Evolutionary conservation across 2,329 filamentous ascomycete species (phyloP), one percentile per base, ranked within the genome.

Genomic region (Alternaria solani): DNA sequence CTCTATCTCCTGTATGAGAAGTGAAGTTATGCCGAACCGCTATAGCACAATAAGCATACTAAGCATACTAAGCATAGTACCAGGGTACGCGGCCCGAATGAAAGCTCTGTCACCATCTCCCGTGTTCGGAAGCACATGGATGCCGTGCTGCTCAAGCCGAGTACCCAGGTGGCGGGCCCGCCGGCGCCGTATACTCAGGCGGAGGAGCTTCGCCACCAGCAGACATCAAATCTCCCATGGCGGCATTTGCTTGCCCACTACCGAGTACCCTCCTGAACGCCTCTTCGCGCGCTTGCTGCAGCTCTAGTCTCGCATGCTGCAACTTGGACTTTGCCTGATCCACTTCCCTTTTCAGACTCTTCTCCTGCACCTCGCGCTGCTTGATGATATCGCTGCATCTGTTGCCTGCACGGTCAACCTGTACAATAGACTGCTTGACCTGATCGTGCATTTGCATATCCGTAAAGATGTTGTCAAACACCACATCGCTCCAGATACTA

Each of bases 391-490:
- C 64, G 2, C 81, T 74, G 59, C 69, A 68, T 20, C 55, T 63
- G 14, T 65, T 54, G 3, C 63, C 57, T 23, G 68, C 75, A 2
- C 51, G 51, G 14, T 71, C 59, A 7, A 76, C 59, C 54, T 82
- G 77, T 26, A 54, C 55, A 41, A 78, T 74, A 3, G 80, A 82
- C 16, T 77, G 69, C 66, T 84, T 81, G 60, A 88, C 83, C 71
- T 85, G 80, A 12, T 84, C 78, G 61, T 84, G 83, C 70, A 86
- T 85, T 3, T 79, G 78, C 76, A 83, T 81, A 58, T 87, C 84
- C 8, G 79, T 80, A 66, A 85, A 84, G 58, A 86, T 81, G 51
- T 85, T 86, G 66, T 87, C 83, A 64, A 86, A 86, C n/a, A 86
- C 77, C 2, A 87, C 77, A 60, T 87, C 84, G 7, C 77, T 78